phyloP scores from a whole-genome alignment of 768 basidiomycete genomes.

The Scleroderma citrinum region DNA sequence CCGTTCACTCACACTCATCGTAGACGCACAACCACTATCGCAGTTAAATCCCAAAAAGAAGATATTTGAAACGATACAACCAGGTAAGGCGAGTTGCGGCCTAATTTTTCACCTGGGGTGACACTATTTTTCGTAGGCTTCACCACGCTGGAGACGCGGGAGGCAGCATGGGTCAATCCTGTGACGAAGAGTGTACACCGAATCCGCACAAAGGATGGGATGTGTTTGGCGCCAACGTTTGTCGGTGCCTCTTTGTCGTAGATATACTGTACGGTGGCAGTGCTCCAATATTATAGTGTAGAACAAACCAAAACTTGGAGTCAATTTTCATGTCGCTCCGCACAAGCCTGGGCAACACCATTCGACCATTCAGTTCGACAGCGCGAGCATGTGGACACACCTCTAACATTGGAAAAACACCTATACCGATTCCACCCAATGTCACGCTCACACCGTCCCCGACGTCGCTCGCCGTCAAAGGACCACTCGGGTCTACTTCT shows the following conservation, averaged over 20 bases:
- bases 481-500: slow-evolving; percentile 47
- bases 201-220: slow-evolving; percentile 81
- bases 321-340: slow-evolving; percentile 12
- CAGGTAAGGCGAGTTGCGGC: slow-evolving; percentile 51
- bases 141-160: slow-evolving; percentile 68
- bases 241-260: slow-evolving; percentile 92
- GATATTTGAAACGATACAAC: slow-evolving; percentile 95
- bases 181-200: slow-evolving; percentile 70
- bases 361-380: slow-evolving; percentile 46
- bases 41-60: slow-evolving; percentile 99
- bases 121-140: slow-evolving; percentile 48
- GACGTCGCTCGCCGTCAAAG: slow-evolving; percentile 46
- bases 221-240: slow-evolving; percentile 74
- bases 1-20: slow-evolving; percentile 1
- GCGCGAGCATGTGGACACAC: slow-evolving; percentile 40
- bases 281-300: not conserved
- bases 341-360: slow-evolving; percentile 12
- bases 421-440: slow-evolving; percentile 49
- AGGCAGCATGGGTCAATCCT: slow-evolving; percentile 93
- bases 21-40: slow-evolving; percentile 61
- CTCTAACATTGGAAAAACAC: slow-evolving; percentile 58
- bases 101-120: not conserved
- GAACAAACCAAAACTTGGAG: not conserved
- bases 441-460: slow-evolving; percentile 34
- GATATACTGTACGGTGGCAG: slow-evolving; percentile 10